Conservation (phyloP, 164 flowering plant species). For the Kalanchoe fedtschenkoi region DNA sequence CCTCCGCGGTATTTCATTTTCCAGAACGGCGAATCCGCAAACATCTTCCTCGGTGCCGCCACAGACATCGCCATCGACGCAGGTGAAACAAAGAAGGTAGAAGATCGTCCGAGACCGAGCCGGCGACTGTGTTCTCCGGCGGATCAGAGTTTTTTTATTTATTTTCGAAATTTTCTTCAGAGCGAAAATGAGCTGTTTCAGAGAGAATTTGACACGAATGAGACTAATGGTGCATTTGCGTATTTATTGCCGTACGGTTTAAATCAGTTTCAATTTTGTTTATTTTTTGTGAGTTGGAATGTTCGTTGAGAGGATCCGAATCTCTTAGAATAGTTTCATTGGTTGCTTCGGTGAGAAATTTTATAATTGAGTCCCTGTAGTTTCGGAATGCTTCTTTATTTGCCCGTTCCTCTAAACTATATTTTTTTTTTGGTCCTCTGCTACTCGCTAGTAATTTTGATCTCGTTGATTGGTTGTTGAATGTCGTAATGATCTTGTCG, state of each 20-base stretch:
- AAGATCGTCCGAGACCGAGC: too few relatives aligned
- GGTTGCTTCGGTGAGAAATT: neutral
- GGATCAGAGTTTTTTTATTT: too few relatives aligned
- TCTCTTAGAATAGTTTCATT: neutral
- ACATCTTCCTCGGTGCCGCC: constrained; percentile 40
- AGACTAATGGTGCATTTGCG: neutral
- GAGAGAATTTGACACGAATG: neutral
- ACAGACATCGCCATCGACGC: constrained; percentile 23
- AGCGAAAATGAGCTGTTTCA: neutral
- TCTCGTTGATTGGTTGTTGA: too few relatives aligned
- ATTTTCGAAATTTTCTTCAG: neutral
- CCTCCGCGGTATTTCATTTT: constrained; percentile 21
- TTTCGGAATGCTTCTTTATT: neutral
- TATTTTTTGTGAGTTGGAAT: constrained; percentile 17
- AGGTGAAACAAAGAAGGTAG: too few relatives aligned
- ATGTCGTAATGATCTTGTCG: too few relatives aligned
- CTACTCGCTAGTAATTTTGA: too few relatives aligned
- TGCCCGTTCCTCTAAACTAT: too few relatives aligned
- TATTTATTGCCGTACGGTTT: neutral
- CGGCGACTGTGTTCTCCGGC: too few relatives aligned
- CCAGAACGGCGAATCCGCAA: constrained; percentile 34
- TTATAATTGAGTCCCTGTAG: neutral
- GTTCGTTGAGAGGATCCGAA: neutral
- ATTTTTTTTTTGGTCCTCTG: too few relatives aligned
- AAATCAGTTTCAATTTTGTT: too few relatives aligned